Evolutionary conservation across 2,329 filamentous ascomycete species (phyloP), one percentile per base, ranked within the genome.

Genomic region (Arthrinium phaeospermum): DNA sequence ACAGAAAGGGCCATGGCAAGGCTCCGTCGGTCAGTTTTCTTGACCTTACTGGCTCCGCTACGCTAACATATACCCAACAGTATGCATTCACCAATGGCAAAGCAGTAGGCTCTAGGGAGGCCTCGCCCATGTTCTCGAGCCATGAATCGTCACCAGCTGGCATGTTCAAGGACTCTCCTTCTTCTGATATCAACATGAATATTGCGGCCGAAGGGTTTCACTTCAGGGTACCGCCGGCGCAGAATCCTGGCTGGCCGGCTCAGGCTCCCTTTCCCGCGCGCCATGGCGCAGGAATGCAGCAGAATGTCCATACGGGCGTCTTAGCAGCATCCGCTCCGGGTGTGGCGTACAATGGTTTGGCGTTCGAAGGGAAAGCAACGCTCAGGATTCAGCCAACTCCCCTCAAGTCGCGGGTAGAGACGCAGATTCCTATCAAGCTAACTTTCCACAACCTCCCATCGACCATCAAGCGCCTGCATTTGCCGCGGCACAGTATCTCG

Each of bases 381-480:
- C 81, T 94, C 51, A 88, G 87, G 16, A 89, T 94, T 61, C 87
- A 91, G 74, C 90, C 91, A 6, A 93, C 90, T 4, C 92, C 92
- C 6, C 80, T 90, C 72, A 98, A 98, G 82, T 98, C 95, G 22
- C 91, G 96, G 30, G 96, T 98, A 24, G 96, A 99, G 84, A 98
- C 96, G 0, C 96, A 98, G 80, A 98, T 98, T 76, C 94, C 93
- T 12, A 94, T 98, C 76, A 92, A 92, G 78, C 88, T 98, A 82
- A 93, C 91, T 0, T 83, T 98, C 51, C 92, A 91, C 72, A 91
- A 93, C 27, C 85, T 97, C 67, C 95, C 95, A 1, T 84, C 87
- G 0, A 92, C 93, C 14, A 90, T 95, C 72, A 93, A 92, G 75
- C 94, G 92, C 80, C 85, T 98, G 69, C 95, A 97, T 78, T 88